phyloP scores from a whole-genome alignment of 73 alveolate species.

The Loxodes magnus region DNA sequence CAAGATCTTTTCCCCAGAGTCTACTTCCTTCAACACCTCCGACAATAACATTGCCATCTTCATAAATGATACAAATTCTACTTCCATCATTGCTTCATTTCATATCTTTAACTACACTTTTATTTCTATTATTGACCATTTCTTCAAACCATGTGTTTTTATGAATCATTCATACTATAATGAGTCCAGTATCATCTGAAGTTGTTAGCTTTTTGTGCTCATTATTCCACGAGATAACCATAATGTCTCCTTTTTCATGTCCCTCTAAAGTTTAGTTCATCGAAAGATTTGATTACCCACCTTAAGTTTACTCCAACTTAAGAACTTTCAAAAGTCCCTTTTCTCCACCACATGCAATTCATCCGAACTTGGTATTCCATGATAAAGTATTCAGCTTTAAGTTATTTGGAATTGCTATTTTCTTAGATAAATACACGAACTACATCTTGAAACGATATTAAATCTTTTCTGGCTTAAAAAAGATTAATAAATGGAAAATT shows the following conservation, averaged over 20 bases:
- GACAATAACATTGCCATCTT: slow-evolving; percentile 99
- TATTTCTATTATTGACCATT: slow-evolving; percentile 99
- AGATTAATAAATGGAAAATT: too few relatives aligned
- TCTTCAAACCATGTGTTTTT: slow-evolving; percentile 79
- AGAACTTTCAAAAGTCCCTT: slow-evolving; percentile 64
- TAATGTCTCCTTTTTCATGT: slow-evolving; percentile 61
- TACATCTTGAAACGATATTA: too few relatives aligned
- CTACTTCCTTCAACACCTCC: slow-evolving; percentile 99
- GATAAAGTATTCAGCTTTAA: slow-evolving; percentile 56
- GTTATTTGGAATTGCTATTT: too few relatives aligned
- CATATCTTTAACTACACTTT: slow-evolving; percentile 95
- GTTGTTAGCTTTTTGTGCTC: slow-evolving; percentile 64
- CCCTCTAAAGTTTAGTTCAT: slow-evolving; percentile 85
- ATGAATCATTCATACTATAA: slow-evolving; percentile 66
- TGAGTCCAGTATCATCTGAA: slow-evolving; percentile 70
- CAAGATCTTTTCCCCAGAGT: slow-evolving; percentile 92
- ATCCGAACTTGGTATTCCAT: slow-evolving; percentile 81
- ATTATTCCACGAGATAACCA: slow-evolving; percentile 66
- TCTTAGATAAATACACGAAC: too few relatives aligned
- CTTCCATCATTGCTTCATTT: slow-evolving; percentile 97
- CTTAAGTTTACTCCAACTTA: slow-evolving; percentile 46
- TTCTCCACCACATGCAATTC: slow-evolving; percentile 87
- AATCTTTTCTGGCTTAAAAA: too few relatives aligned
- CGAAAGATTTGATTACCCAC: slow-evolving; percentile 57
- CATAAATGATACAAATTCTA: slow-evolving; percentile 88